Percentiles rank a stretch among this genome's conserved stretches.
Evolutionary conservation across 164 flowering plant species (phyloP).

Genomic region (Paratinospora sagittata): DNA sequence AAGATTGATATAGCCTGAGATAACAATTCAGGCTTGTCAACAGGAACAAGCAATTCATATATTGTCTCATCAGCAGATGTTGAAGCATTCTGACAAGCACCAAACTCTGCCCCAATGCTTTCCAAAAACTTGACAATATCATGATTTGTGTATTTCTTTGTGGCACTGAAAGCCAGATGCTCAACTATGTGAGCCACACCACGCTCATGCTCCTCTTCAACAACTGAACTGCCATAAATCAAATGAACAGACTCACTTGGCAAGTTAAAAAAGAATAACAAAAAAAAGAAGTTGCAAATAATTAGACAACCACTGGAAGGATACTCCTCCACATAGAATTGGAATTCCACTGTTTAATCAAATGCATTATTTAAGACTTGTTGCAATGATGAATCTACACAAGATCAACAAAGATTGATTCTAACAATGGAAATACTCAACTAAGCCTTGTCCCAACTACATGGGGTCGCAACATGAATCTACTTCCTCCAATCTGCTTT

Average conservation of each 20-base stretch:
- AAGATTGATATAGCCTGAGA: conserved; percentile 81
- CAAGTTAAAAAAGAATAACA: neutral
- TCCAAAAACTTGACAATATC: conserved; percentile 86
- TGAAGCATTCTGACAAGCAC: conserved; percentile 95
- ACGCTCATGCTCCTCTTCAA: conserved; percentile 95
- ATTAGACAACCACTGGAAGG: neutral
- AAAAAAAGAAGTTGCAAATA: neutral
- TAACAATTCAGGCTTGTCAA: conserved; percentile 83
- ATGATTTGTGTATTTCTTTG: conserved; percentile 79
- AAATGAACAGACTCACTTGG: conserved; percentile 10
- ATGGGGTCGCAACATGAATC: too few relatives aligned
- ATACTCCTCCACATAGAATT: neutral
- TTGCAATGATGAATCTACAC: neutral
- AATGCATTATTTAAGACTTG: conserved; percentile 1
- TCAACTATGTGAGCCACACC: conserved; percentile 98
- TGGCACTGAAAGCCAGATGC: conserved; percentile 97
- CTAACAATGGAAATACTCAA: neutral
- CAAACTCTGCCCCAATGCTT: conserved; percentile 96
- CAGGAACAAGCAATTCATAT: conserved; percentile 91
- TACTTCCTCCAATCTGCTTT: too few relatives aligned
- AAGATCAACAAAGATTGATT: neutral
- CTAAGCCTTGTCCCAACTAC: too few relatives aligned
- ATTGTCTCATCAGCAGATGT: conserved; percentile 93
- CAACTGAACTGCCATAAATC: conserved; percentile 77
- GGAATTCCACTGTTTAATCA: neutral